Evolutionary conservation across 805 yeast genomes (phyloP).

Genomic region (Spathaspora girioi): DNA sequence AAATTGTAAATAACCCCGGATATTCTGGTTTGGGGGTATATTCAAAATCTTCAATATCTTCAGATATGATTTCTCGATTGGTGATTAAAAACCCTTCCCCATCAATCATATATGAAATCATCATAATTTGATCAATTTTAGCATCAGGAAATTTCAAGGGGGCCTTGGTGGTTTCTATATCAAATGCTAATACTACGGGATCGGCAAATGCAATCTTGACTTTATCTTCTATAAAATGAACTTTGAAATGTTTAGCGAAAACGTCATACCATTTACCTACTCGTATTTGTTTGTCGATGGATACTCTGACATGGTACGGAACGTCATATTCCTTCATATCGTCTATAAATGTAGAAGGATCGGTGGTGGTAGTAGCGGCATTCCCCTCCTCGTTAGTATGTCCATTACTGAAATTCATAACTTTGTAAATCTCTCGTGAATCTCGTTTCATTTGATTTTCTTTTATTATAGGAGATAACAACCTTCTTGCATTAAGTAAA

Average conservation of each 20-base stretch:
- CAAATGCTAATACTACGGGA: slow-evolving; percentile 94
- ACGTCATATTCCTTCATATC: slow-evolving; percentile 94
- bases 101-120: slow-evolving; percentile 99
- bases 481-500: slow-evolving; percentile 68
- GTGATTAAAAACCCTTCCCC: slow-evolving; percentile 95
- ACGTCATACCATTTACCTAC: slow-evolving; percentile 97
- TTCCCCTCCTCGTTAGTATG: slow-evolving; percentile 16
- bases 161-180: slow-evolving; percentile 95
- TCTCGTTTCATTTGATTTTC: slow-evolving; percentile 61
- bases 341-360: slow-evolving; percentile 59
- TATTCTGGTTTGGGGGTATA: slow-evolving; percentile 97
- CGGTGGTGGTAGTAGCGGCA: slow-evolving; percentile 16
- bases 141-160: slow-evolving; percentile 96
- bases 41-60: slow-evolving; percentile 95
- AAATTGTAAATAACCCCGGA: slow-evolving; percentile 84
- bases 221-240: slow-evolving; percentile 53
- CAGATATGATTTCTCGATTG: slow-evolving; percentile 88
- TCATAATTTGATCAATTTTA: slow-evolving; percentile 88
- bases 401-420: slow-evolving; percentile 40
- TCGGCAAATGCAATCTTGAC: slow-evolving; percentile 93
- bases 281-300: slow-evolving; percentile 83
- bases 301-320: slow-evolving; percentile 92
- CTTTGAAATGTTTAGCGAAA: slow-evolving; percentile 54
- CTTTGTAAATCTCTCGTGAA: slow-evolving; percentile 64
- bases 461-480: slow-evolving; percentile 63